phyloP scores from a whole-genome alignment of 208 protist species.

The Willaertia magna region DNA sequence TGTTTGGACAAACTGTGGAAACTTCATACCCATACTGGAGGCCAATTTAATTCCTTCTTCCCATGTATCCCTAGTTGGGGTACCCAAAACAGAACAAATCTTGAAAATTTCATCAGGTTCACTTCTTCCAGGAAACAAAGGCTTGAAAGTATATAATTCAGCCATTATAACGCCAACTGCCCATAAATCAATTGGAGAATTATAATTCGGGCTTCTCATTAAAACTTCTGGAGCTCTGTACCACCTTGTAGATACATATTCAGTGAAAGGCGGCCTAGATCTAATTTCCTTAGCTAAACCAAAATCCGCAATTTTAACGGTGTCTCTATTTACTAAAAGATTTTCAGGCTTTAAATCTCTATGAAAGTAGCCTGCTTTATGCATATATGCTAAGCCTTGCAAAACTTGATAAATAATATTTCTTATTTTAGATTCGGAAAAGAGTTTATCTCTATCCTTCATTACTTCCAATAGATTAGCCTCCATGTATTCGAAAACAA shows the following conservation, averaged over 20 bases:
- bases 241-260: conserved; percentile 92
- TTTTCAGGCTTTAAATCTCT: conserved; percentile 84
- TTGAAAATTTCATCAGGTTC: conserved; percentile 90
- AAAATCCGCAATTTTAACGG: conserved; percentile 83
- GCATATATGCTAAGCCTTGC: conserved; percentile 83
- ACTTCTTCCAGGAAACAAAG: conserved; percentile 86
- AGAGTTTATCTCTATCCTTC: conserved; percentile 68
- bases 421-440: conserved; percentile 66
- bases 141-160: conserved; percentile 55
- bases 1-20: conserved; percentile 65
- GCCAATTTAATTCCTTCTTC: conserved; percentile 68
- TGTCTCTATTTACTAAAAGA: conserved; percentile 75
- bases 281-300: conserved; percentile 49
- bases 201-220: conserved; percentile 40
- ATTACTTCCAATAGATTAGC: conserved; percentile 85
- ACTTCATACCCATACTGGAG: conserved; percentile 83
- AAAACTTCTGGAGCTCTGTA: conserved; percentile 97
- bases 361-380: conserved; percentile 89
- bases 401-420: conserved; percentile 61
- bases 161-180: conserved; percentile 73
- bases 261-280: conserved; percentile 38
- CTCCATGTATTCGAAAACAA: conserved; percentile 94
- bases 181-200: conserved; percentile 65
- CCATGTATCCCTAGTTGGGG: conserved; percentile 30
- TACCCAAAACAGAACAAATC: conserved; percentile 82